phyloP scores from a whole-genome alignment of 371 early-diverging fungal genomes.

The Mucor saturninus region DNA sequence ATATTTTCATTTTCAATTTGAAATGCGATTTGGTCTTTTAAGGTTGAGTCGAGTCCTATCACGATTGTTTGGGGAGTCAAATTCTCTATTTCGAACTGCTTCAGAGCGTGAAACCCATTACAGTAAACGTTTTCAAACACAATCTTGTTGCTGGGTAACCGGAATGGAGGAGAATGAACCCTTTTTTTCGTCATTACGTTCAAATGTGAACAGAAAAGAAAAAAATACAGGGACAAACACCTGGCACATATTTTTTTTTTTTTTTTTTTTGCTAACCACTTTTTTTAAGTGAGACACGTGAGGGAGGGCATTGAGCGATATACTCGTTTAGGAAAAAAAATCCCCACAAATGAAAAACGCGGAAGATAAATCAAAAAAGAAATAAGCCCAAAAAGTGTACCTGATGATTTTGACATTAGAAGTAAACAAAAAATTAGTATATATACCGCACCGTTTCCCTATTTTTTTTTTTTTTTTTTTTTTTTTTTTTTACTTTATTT shows the following conservation, averaged over 20 bases:
- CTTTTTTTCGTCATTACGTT: not conserved
- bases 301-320: not conserved
- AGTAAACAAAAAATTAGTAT: conserved; percentile 3
- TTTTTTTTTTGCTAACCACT: not conserved
- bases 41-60: conserved; percentile 72
- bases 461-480: not conserved
- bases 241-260: too few relatives aligned
- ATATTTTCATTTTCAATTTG: conserved; percentile 84
- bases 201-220: not conserved
- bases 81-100: conserved; percentile 70
- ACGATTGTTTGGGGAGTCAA: conserved; percentile 45
- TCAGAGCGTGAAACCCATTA: conserved; percentile 77
- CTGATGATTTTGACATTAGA: conserved; percentile 20
- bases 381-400: conserved; percentile 7
- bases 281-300: not conserved
- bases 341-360: conserved; percentile 1
- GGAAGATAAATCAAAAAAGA: conserved; percentile 12
- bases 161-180: not conserved
- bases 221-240: not conserved
- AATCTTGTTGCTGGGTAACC: conserved; percentile 4
- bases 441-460: conserved; percentile 2
- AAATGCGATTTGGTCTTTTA: conserved; percentile 75
- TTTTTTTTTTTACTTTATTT: not conserved
- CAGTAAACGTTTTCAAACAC: conserved; percentile 65
- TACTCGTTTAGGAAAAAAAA: conserved; percentile 1